phyloP scores from a whole-genome alignment of 2,329 filamentous ascomycete species.

The Aaosphaeria arxii region DNA sequence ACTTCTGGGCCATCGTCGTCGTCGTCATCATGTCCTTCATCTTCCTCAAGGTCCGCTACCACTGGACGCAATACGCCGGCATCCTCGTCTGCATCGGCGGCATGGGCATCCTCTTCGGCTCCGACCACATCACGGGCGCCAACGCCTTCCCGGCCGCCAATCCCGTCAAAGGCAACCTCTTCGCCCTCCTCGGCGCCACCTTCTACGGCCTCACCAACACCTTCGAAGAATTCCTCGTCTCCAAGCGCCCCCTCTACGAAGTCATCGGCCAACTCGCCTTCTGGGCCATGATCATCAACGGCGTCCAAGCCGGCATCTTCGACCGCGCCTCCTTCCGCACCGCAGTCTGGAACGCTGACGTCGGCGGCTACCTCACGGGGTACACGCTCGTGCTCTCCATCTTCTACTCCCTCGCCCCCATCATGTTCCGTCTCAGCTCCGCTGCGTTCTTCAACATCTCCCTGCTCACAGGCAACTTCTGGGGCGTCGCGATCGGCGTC shows the following conservation, averaged over 20 bases:
- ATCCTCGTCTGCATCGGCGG: conserved; percentile 91
- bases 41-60: conserved; percentile 85
- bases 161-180: conserved; percentile 86
- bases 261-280: conserved; percentile 88
- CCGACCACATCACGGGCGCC: conserved; percentile 76
- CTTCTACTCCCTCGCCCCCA: conserved; percentile 85
- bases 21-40: conserved; percentile 83
- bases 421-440: conserved; percentile 83
- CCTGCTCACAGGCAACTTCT: conserved; percentile 91
- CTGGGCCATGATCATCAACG: conserved; percentile 88
- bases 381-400: conserved; percentile 80
- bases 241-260: conserved; percentile 82
- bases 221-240: conserved; percentile 91
- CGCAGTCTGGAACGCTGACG: conserved; percentile 44
- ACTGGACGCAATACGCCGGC: conserved; percentile 76
- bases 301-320: conserved; percentile 86
- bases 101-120: conserved; percentile 81
- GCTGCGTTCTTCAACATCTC: conserved; percentile 98
- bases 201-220: conserved; percentile 91
- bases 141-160: conserved; percentile 68
- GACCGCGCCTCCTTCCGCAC: conserved; percentile 68
- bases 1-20: conserved; percentile 97
- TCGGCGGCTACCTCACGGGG: conserved; percentile 81
- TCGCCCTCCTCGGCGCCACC: conserved; percentile 82
- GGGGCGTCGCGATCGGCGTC: conserved; percentile 91